These are phyloP conservation scores for Gossypium gossypioides DNA, from an alignment of 441 rosid genomes.

Conservation along the genomic window DNA sequence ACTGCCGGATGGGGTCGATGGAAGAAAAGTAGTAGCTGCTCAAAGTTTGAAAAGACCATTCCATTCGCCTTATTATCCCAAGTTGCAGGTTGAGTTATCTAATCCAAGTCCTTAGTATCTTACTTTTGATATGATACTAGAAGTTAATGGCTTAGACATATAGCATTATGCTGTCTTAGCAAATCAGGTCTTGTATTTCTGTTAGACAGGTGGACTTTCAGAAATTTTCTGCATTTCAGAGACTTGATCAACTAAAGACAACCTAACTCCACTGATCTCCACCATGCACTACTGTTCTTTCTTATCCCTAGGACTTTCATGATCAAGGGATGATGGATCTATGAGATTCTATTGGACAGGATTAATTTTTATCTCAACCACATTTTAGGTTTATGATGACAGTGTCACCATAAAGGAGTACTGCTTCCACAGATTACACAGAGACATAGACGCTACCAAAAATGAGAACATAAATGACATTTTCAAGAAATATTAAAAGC, in stretches of 20 bases:
- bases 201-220: background rate
- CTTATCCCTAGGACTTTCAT: background rate
- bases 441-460: background rate
- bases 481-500: slow-evolving; percentile 1
- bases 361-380: background rate
- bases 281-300: background rate
- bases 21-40: slow-evolving; percentile 58
- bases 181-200: slow-evolving; percentile 5
- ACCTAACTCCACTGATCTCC: background rate
- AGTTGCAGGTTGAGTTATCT: slow-evolving; percentile 61
- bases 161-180: background rate
- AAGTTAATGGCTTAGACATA: background rate
- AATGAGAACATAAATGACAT: background rate
- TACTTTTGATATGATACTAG: background rate
- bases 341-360: background rate
- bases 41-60: slow-evolving; percentile 83
- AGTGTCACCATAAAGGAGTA: background rate
- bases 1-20: slow-evolving; percentile 67
- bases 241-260: slow-evolving; percentile 10
- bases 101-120: slow-evolving; percentile 8
- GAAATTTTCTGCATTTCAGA: background rate
- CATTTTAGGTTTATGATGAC: background rate
- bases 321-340: background rate
- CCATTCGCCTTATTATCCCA: slow-evolving; percentile 76
- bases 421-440: background rate